phyloP scores from a whole-genome alignment of 257 asterid genomes.

The Nicotiana benthamiana region DNA sequence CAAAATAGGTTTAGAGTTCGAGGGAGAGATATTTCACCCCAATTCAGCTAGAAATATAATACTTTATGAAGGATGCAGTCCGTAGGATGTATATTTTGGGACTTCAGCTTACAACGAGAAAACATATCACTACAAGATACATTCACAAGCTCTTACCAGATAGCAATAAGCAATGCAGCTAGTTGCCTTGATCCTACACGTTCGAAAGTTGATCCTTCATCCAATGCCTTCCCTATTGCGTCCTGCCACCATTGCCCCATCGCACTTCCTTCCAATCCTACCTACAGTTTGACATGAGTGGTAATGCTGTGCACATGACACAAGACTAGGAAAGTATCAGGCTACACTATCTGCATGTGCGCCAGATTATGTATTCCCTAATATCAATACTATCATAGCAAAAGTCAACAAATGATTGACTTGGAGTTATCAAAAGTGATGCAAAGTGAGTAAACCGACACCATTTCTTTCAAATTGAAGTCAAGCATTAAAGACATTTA shows the following conservation, averaged over 20 bases:
- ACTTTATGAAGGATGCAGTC: not conserved
- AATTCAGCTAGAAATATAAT: not conserved
- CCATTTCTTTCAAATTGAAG: not conserved
- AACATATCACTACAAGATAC: not conserved
- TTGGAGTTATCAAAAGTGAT: not conserved
- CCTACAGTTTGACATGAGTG: slow-evolving; percentile 46
- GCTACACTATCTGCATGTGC: not conserved
- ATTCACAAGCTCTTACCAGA: slow-evolving; percentile 45
- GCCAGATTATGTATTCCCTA: not conserved
- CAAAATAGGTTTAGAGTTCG: not conserved
- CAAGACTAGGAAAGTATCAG: not conserved
- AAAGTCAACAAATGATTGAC: not conserved
- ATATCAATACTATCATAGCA: not conserved
- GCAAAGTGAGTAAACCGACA: not conserved
- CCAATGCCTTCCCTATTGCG: slow-evolving; percentile 80
- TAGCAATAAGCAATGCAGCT: slow-evolving; percentile 81
- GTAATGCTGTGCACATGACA: slow-evolving; percentile 2
- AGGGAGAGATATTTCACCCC: not conserved
- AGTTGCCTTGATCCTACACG: slow-evolving; percentile 88
- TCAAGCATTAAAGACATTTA: not conserved
- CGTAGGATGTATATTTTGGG: not conserved
- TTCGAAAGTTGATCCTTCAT: slow-evolving; percentile 65
- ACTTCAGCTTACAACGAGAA: not conserved
- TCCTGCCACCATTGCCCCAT: slow-evolving; percentile 98
- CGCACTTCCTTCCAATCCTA: slow-evolving; percentile 97